These are phyloP conservation scores for Neonectria coccinea DNA, from an alignment of 2,329 filamentous ascomycete genomes.

Conservation along the genomic window DNA sequence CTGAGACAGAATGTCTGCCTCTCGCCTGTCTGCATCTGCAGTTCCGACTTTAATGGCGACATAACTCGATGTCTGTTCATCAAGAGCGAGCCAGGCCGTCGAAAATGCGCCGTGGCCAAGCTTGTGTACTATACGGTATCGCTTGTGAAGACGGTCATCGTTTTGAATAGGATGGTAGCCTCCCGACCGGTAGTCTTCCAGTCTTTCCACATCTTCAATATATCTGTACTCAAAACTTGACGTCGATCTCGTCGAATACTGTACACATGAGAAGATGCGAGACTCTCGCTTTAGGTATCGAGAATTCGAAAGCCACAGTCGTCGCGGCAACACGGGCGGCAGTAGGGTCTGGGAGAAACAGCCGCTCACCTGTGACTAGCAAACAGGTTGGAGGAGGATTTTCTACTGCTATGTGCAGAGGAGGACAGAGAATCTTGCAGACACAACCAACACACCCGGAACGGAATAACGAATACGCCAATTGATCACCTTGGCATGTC, in stretches of 20 bases:
- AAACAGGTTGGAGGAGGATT: too few species aligned
- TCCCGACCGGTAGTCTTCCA: conserved; percentile 47
- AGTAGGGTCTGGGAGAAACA: too few species aligned
- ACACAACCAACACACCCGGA: too few species aligned
- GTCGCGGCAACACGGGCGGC: too few species aligned
- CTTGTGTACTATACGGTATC: conserved; percentile 47
- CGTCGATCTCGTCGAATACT: neutral
- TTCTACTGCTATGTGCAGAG: too few species aligned
- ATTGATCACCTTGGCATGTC: too few species aligned
- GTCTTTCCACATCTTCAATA: conserved; percentile 43
- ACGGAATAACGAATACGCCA: too few species aligned
- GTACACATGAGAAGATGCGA: too few species aligned
- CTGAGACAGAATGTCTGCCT: conserved; percentile 43
- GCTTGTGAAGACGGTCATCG: conserved; percentile 49
- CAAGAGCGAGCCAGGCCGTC: conserved; percentile 49
- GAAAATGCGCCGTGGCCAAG: conserved; percentile 49
- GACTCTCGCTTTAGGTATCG: too few species aligned
- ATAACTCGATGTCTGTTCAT: conserved; percentile 40
- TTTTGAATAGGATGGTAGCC: conserved; percentile 55
- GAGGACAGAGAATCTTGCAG: too few species aligned
- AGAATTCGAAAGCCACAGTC: too few species aligned
- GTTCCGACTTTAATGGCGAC: conserved; percentile 51
- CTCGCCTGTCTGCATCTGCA: conserved; percentile 39
- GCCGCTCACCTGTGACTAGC: too few species aligned
- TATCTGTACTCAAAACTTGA: conserved; percentile 27